Evolutionary conservation across 352 stramenopile species (phyloP).

Genomic region (Phytophthora agathidicida): DNA sequence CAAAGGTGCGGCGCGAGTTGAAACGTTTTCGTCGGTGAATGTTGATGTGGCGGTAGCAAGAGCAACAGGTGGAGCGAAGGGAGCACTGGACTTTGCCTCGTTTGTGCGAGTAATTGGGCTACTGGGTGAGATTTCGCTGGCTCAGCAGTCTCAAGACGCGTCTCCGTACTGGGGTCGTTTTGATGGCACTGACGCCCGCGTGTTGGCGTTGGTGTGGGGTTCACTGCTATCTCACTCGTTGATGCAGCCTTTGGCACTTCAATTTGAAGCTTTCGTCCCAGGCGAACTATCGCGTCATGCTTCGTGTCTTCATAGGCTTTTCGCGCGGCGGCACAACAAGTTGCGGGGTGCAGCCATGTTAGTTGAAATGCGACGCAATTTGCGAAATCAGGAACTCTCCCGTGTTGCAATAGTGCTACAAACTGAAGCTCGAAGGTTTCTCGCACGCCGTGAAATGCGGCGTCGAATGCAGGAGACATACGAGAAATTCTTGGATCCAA

Average conservation of each 20-base stretch:
- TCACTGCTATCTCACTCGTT: conserved; percentile 42
- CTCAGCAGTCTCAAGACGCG: conserved; percentile 2
- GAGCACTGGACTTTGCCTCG: conserved; percentile 50
- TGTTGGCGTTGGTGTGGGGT: conserved; percentile 55
- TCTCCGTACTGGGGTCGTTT: conserved; percentile 55
- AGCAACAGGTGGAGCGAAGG: conserved; percentile 48
- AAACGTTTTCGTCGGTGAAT: conserved; percentile 54
- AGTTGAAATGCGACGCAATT: conserved; percentile 28
- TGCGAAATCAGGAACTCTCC: conserved; percentile 11
- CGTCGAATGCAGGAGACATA: conserved; percentile 51
- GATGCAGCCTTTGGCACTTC: conserved; percentile 24
- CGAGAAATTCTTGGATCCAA: conserved; percentile 76
- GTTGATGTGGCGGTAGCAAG: conserved; percentile 72
- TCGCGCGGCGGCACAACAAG: conserved; percentile 25
- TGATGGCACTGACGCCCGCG: conserved; percentile 41
- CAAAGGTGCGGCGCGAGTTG: conserved; percentile 18
- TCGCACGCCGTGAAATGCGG: conserved; percentile 42
- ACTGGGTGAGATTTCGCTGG: conserved; percentile 43
- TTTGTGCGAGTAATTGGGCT: conserved; percentile 41
- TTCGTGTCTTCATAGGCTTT: conserved; percentile 41
- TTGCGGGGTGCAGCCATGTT: conserved; percentile 28
- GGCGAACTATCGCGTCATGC: conserved; percentile 33
- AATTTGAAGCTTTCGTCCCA: conserved; percentile 28
- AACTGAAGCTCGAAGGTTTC: conserved; percentile 27
- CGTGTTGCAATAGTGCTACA: conserved; percentile 45